Evolutionary conservation across 2,329 filamentous ascomycete species (phyloP), one percentile per base, ranked within the genome.

Genomic region (Ustilaginoidea virens): DNA sequence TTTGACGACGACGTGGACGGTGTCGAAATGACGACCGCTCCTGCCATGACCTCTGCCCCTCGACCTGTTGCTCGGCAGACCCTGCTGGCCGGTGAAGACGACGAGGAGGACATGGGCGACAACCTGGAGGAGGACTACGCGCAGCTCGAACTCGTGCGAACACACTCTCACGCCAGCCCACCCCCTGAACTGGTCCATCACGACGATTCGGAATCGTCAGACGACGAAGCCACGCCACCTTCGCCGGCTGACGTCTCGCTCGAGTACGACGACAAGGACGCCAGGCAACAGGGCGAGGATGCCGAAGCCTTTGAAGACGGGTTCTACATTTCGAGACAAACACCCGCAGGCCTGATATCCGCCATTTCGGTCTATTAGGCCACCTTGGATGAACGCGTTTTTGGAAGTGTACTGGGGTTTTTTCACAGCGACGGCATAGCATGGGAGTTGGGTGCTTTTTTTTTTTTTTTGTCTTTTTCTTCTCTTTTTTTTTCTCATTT

Each of bases 171-270:
- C 55, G 60, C 61, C 45, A 67, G 54, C 44, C 70, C 73, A 30
- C 67, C 78, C 29, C 79, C 79, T 7, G 78, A 81, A 49, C 25
- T 31, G 8, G 69, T 83, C 33, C 65, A 74, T 42, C 76, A 83
- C 51, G 69, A 67, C 36, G 67, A 73, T 39, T 62, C 71, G 37
- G 78, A 83, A 47, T 76, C 76, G 37, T 74, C 70, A 2, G 75
- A 72, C 33, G 78, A 83, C 42, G 79, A 85, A 53, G 74, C 80
- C 40, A 71, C 81, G 70, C 80, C 80, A 6, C 76, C 75, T 13
- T 80, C 76, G 35, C 77, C 77, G 21, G 68, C 70, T 24, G 58
- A 61, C 14, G 50, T 65, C 17, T 50, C 63, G 20, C 55, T 82
- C 30, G 55, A 63, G 23, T 79, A 82, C 45, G 57, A 65, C 25